Conservation (phyloP, 225 moss, liverwort and hornwort species). For the Straminergon stramineum region DNA sequence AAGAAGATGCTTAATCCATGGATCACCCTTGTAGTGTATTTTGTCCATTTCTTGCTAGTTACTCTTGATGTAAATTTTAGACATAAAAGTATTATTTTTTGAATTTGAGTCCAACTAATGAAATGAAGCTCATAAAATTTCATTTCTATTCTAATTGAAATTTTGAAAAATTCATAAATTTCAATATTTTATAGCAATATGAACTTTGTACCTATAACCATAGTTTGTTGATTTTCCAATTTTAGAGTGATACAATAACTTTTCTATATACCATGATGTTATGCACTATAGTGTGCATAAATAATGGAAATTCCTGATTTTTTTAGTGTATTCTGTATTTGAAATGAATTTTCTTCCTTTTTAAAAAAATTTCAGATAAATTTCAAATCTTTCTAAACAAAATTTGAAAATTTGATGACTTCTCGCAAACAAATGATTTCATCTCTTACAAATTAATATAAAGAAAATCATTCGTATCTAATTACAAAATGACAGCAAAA, state of each 20-base stretch:
- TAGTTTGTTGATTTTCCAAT: background rate
- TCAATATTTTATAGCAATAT: background rate
- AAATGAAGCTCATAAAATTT: background rate
- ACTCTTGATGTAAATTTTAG: background rate
- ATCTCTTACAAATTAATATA: background rate
- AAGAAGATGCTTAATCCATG: background rate
- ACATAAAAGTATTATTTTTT: background rate
- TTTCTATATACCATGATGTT: background rate
- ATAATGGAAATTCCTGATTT: background rate
- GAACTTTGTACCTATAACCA: background rate
- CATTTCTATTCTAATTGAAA: background rate
- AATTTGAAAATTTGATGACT: background rate
- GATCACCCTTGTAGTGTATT: background rate
- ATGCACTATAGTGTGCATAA: too few relatives aligned
- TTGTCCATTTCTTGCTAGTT: background rate
- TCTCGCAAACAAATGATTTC: background rate
- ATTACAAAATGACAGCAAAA: background rate
- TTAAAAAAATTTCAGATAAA: rapidly evolving
- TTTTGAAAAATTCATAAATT: background rate
- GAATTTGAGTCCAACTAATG: background rate
- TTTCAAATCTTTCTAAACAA: rapidly evolving
- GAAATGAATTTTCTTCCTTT: background rate
- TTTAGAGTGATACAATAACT: background rate
- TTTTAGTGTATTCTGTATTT: background rate
- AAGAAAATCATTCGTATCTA: background rate